Evolutionary conservation across 371 early-diverging fungal genomes (phyloP), one percentile per base, ranked within the genome.

Genomic region (Fennellomyces sp.): DNA sequence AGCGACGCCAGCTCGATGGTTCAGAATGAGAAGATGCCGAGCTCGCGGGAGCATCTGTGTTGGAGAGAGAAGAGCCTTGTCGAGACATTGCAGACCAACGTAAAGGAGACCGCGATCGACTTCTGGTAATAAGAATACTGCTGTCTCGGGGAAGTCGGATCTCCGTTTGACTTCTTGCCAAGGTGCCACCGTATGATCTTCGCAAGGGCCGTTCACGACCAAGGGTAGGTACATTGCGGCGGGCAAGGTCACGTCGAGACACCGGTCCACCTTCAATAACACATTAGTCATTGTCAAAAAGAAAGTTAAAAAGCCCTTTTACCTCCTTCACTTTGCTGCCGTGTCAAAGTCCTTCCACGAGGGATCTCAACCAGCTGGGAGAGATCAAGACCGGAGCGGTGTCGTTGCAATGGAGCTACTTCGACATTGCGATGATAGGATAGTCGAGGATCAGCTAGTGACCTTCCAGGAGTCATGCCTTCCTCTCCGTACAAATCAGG

Each of bases 261-360:
- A 12, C 21, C 23, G 35, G 6, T 8, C 45, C 45, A 45, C 45
- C 45, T 45, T 45, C 10, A 23, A 33, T 8, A 33, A 13, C 23
- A 45, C 10, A 23, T 21, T 45, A 8, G 5, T 45, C 23, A 45
- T 41, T n/a, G 5, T 2, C 41, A 41, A 41, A 8, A 15, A 10
- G 19, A 41, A 17, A n/a, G n/a, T n/a, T n/a, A 41, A 6, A 41
- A 13, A 41, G 5, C 19, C 1, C 6, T 5, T 41, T 4, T 45
- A 45, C 45, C 45, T 45, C 45, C 23, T 45, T 45, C 45, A 45
- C 45, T 45, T 23, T 45, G 45, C 23, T 45, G 45, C 23, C 45
- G 10, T 45, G 45, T 45, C 21, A 45, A 45, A 1, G 21, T 6
- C 17, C 11, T 8, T 3, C 5, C 5, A 21, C 45, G 45, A 39